Percentiles rank a stretch among this genome's conserved stretches.
phyloP scores from a whole-genome alignment of 805 yeast species.

The Blastobotrys peoriensis region DNA sequence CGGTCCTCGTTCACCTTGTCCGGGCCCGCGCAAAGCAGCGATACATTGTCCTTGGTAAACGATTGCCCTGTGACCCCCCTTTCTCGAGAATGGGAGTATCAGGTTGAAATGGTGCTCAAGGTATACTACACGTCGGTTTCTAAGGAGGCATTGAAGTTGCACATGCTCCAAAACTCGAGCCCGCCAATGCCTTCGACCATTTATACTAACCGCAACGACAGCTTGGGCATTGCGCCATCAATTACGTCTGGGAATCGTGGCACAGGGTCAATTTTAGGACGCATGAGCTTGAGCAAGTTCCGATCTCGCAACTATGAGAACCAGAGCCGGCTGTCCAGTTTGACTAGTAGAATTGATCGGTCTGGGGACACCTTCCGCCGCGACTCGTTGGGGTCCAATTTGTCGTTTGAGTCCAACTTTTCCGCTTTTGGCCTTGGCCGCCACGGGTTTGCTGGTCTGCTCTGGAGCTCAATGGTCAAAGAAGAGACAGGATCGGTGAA shows the following conservation, averaged over 20 bases:
- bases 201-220: slow-evolving; percentile 11
- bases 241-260: slow-evolving; percentile 7
- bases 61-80: slow-evolving; percentile 12
- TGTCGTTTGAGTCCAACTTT: slow-evolving; percentile 34
- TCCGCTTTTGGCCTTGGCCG: slow-evolving; percentile 25
- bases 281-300: slow-evolving; percentile 12
- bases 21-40: slow-evolving; percentile 5
- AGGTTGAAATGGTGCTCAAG: slow-evolving; percentile 20
- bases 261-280: slow-evolving; percentile 16
- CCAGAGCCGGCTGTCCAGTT: slow-evolving; percentile 12
- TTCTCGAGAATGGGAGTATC: slow-evolving; percentile 21
- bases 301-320: slow-evolving; percentile 15
- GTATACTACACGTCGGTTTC: slow-evolving; percentile 22
- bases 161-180: slow-evolving; percentile 15
- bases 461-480: slow-evolving; percentile 26
- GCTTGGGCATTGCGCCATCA: slow-evolving; percentile 6
- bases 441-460: slow-evolving; percentile 29
- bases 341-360: slow-evolving; percentile 5
- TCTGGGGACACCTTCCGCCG: slow-evolving; percentile 13
- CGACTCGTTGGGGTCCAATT: slow-evolving; percentile 25
- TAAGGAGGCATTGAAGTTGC: slow-evolving; percentile 22
- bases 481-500: slow-evolving; percentile 19
- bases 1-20: slow-evolving; percentile 3
- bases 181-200: slow-evolving; percentile 12
- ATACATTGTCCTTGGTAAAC: slow-evolving; percentile 15